These are phyloP conservation scores for Leucosporidium creatinivorum DNA, from an alignment of 768 basidiomycete genomes.

Conservation along the genomic window DNA sequence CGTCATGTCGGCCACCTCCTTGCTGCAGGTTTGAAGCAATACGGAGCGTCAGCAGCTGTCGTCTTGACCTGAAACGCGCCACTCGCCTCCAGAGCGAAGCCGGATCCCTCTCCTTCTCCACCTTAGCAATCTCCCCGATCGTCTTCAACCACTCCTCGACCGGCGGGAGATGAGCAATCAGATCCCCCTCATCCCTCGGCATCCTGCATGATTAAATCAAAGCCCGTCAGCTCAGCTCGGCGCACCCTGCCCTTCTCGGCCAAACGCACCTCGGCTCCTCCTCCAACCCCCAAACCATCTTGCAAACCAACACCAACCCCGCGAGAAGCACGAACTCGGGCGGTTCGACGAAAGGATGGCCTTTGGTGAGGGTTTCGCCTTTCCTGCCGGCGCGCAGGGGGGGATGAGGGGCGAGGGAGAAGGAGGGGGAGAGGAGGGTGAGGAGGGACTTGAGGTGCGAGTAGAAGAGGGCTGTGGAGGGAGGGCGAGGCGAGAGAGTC, in stretches of 20 bases:
- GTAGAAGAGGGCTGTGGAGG: background rate
- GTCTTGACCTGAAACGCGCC: rapidly evolving
- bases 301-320: background rate
- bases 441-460: background rate
- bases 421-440: conserved; percentile 1
- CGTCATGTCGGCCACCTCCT: background rate
- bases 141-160: conserved; percentile 3
- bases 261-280: background rate
- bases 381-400: background rate
- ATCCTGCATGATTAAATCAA: background rate
- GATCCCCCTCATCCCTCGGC: background rate
- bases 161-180: background rate
- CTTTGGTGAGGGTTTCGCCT: background rate
- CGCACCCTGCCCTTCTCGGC: too few relatives aligned
- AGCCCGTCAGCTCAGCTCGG: too few relatives aligned
- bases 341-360: background rate
- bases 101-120: conserved; percentile 1
- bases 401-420: background rate
- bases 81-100: conserved; percentile 10
- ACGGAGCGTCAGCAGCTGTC: too few relatives aligned
- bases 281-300: conserved; percentile 12
- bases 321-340: conserved; percentile 17
- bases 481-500: background rate
- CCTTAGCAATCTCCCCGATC: background rate
- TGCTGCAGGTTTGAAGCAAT: background rate